Conservation (phyloP, 1,139 yeast genomes). For the Candida glucosophila region DNA sequence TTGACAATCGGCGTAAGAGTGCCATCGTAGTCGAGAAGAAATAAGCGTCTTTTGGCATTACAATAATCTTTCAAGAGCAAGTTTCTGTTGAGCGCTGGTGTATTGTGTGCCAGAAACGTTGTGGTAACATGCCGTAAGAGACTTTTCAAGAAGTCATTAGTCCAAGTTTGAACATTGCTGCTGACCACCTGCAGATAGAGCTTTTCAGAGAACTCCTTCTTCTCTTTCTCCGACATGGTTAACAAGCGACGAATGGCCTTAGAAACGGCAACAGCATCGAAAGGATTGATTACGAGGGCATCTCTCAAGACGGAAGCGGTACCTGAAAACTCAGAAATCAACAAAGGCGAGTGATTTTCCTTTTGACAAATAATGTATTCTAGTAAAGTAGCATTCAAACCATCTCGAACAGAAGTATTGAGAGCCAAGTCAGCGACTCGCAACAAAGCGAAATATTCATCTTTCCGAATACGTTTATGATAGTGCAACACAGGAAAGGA, state of each 20-base stretch:
- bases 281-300: conserved; percentile 85
- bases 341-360: conserved; percentile 61
- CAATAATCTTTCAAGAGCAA: conserved; percentile 51
- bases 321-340: conserved; percentile 90
- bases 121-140: conserved; percentile 43
- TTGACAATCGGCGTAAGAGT: conserved; percentile 91
- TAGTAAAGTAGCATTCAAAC: conserved; percentile 91
- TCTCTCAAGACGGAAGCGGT: conserved; percentile 74
- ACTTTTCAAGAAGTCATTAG: conserved; percentile 49
- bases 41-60: conserved; percentile 58
- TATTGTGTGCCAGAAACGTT: conserved; percentile 44
- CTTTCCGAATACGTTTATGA: conserved; percentile 80
- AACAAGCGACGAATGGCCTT: conserved; percentile 70
- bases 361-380: conserved; percentile 90
- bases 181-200: conserved; percentile 58
- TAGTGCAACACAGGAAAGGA: conserved; percentile 84
- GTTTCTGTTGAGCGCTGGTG: conserved; percentile 83
- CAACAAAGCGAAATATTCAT: conserved; percentile 80
- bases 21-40: conserved; percentile 94
- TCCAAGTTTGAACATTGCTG: conserved; percentile 80
- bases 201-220: conserved; percentile 35
- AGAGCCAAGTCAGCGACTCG: conserved; percentile 86
- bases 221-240: conserved; percentile 34
- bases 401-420: conserved; percentile 88
- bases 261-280: conserved; percentile 94